phyloP scores from a whole-genome alignment of 2,329 filamentous ascomycete genomes.

The Triangularia setosa region DNA sequence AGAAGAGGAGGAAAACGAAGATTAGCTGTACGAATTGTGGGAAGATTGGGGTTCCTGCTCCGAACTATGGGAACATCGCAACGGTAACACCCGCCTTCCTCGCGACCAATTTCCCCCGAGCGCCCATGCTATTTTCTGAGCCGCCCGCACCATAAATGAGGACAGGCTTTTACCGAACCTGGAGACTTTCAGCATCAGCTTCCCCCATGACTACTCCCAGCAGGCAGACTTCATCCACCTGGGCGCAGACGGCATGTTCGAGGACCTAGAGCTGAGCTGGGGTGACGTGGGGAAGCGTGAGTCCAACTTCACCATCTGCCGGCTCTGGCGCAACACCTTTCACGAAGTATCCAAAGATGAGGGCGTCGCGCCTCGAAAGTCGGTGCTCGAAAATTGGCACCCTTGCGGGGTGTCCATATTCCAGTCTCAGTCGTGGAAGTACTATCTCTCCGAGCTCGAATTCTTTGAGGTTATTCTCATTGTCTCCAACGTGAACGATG shows the following conservation, averaged over 20 bases:
- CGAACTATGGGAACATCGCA: background rate
- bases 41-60: background rate
- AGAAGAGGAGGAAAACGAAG: background rate
- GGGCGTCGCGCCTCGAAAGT: background rate
- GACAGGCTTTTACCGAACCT: background rate
- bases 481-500: background rate
- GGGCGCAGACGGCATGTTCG: background rate
- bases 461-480: background rate
- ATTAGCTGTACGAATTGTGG: background rate
- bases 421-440: background rate
- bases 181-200: background rate
- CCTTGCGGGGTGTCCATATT: background rate
- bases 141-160: background rate
- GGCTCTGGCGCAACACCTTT: background rate
- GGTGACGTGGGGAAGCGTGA: background rate
- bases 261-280: background rate
- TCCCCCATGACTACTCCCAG: conserved; percentile 1
- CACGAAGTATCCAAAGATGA: background rate
- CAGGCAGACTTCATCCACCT: background rate
- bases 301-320: background rate
- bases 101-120: background rate
- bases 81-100: too few species aligned
- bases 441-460: background rate
- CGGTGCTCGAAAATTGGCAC: background rate
- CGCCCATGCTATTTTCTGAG: background rate